A percentile compares a stretch with the other conserved stretches of the same genome.
These are phyloP conservation scores for Xylaria arbuscula DNA, from an alignment of 2,329 filamentous ascomycete genomes.

Conservation along the genomic window DNA sequence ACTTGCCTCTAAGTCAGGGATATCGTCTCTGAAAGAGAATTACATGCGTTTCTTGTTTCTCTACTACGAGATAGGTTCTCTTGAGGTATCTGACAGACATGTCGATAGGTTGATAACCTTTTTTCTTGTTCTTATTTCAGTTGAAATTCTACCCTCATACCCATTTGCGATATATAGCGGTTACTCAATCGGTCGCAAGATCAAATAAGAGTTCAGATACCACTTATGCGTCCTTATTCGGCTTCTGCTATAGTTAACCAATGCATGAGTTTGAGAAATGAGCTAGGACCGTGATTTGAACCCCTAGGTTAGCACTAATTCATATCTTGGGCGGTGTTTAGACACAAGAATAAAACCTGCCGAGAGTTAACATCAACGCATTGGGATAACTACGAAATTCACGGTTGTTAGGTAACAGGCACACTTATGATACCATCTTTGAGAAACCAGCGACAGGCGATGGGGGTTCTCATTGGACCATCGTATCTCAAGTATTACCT, in stretches of 20 bases:
- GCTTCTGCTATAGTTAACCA: not conserved
- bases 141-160: constrained; percentile 28
- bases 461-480: not conserved
- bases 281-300: not conserved
- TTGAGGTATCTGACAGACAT: not conserved
- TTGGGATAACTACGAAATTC: too few relatives aligned
- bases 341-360: not conserved
- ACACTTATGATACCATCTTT: not conserved
- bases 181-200: constrained; percentile 10
- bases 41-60: not conserved
- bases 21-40: not conserved
- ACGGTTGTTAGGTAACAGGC: not conserved
- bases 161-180: constrained; percentile 16
- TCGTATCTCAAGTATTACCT: not conserved
- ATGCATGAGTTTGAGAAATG: not conserved
- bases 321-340: not conserved
- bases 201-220: not conserved
- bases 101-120: not conserved
- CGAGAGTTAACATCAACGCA: too few relatives aligned
- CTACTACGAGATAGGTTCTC: not conserved
- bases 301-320: not conserved
- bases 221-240: not conserved
- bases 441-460: not conserved
- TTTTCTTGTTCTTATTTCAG: not conserved
- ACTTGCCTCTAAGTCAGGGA: not conserved